A percentile compares a stretch with the other conserved stretches of the same genome.
These are phyloP conservation scores for Aquilaria malaccensis DNA, from an alignment of 345 rosid species.

Conservation along the genomic window DNA sequence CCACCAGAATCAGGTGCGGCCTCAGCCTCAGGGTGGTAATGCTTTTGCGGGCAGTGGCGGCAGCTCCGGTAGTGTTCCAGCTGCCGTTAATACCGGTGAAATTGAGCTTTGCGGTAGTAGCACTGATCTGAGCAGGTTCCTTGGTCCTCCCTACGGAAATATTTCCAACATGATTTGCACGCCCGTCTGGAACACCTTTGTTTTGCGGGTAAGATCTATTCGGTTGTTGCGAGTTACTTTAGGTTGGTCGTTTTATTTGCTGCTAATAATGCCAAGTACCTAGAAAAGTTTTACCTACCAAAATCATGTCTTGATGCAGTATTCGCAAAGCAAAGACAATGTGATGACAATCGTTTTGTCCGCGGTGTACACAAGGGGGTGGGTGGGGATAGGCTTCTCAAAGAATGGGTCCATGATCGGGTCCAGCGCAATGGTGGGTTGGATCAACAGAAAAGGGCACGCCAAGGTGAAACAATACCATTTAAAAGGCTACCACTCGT, in stretches of 20 bases:
- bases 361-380: conserved; percentile 77
- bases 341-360: conserved; percentile 63
- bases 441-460: conserved; percentile 71
- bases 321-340: conserved; percentile 54
- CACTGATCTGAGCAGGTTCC: conserved; percentile 39
- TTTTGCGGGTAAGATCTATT: conserved; percentile 55
- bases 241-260: neutral
- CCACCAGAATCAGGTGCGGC: neutral
- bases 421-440: conserved; percentile 86
- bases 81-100: conserved; percentile 5
- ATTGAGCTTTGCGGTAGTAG: conserved; percentile 44
- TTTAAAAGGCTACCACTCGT: conserved; percentile 50
- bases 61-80: conserved; percentile 3
- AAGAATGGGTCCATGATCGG: conserved; percentile 88
- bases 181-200: conserved; percentile 73
- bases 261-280: neutral
- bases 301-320: conserved; percentile 33
- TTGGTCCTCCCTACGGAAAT: conserved; percentile 76
- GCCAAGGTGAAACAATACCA: conserved; percentile 70
- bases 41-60: neutral
- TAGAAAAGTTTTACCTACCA: neutral
- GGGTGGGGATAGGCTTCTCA: conserved; percentile 93
- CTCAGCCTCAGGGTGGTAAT: neutral
- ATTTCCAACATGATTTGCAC: conserved; percentile 52
- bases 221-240: neutral